Evolutionary conservation across 129 eudicot species (phyloP).

Genomic region (Lactuca sativa): DNA sequence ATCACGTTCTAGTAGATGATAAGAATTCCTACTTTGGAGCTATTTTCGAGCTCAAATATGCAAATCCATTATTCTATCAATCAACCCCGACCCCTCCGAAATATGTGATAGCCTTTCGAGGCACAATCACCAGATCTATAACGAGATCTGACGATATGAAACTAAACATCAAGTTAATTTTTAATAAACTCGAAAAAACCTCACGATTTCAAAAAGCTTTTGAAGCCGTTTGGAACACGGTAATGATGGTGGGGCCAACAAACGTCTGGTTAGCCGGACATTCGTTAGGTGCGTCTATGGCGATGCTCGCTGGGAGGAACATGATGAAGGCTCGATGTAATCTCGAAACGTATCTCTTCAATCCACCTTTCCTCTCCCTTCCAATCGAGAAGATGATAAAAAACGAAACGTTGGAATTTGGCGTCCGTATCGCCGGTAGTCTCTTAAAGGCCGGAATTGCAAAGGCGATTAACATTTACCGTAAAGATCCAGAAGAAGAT

Average conservation of each 20-base stretch:
- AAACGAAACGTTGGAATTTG: conserved; percentile 48
- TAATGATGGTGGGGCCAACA: conserved; percentile 32
- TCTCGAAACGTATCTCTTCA: conserved; percentile 74
- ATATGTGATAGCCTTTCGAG: conserved; percentile 65
- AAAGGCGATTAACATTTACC: conserved; percentile 23
- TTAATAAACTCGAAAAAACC: conserved; percentile 41
- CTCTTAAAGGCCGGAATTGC: conserved; percentile 59
- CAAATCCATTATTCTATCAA: conserved; percentile 15
- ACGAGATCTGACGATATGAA: conserved; percentile 43
- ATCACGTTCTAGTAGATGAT: conserved; percentile 45
- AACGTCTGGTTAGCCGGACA: conserved; percentile 88
- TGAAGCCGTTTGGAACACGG: conserved; percentile 30
- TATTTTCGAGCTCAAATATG: conserved; percentile 49
- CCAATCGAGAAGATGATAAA: conserved; percentile 52
- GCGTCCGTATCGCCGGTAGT: conserved; percentile 47
- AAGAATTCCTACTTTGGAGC: conserved; percentile 56
- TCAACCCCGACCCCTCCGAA: conserved; percentile 40
- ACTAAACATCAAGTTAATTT: conserved; percentile 37
- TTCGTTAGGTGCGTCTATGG: conserved; percentile 70
- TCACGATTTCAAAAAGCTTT: conserved; percentile 35
- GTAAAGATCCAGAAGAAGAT: conserved; percentile 22
- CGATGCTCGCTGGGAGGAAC: conserved; percentile 51
- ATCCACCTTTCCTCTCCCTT: conserved; percentile 56
- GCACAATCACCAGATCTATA: conserved; percentile 46
- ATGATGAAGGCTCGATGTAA: conserved; percentile 38